Evolutionary conservation across 352 stramenopile species (phyloP), one percentile per base, ranked within the genome.

Genomic region (Globisporangium nagaii): DNA sequence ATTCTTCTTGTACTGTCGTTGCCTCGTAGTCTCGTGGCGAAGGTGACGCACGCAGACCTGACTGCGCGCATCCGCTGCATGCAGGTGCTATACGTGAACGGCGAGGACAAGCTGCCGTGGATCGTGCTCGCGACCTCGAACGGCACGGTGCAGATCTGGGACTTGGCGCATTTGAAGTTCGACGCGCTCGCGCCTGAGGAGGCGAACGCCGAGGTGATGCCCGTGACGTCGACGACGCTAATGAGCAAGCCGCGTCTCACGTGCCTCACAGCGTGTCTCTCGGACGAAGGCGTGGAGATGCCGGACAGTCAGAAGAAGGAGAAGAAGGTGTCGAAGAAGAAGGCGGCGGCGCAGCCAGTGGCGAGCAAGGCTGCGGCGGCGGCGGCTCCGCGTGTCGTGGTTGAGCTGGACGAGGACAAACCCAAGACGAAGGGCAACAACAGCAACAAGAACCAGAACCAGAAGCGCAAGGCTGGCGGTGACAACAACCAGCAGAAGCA

Each of bases 61-160:
- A 80, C 72, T 6, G 65, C 76, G 31, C 80, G 84, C 27, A 90
- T 93, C 52, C 77, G 82, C 34, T 86, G 73, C 53, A 72, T 93
- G 54, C 63, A 90, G 52, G 75, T 88, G 25, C 77, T 92, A 52
- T 85, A 87, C 49, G 65, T 75, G 19, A 63, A 79, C 20, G 84
- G 80, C 45, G 72, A 75, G 22, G 62, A 81, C 48, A 53, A 72
- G 12, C 51, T 84, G 30, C 80, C 79, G 36, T 91, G 71, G 69
- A 71, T 94, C 17, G 78, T 94, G 24, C 45, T 91, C 6, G 82
- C 80, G 31, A 87, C 82, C 5, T 90, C 84, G 22, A 83, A 83
- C 47, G 84, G 84, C 32, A 66, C 70, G 20, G 75, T 94, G 32
- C 79, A 90, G 60, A 72, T 94, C n/a, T 94, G 78, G 78, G 78